A percentile compares a stretch with the other conserved stretches of the same genome.
These are phyloP conservation scores for Aechmea fasciata DNA, from an alignment of 176 grass and related monocot genomes.

Conservation along the genomic window DNA sequence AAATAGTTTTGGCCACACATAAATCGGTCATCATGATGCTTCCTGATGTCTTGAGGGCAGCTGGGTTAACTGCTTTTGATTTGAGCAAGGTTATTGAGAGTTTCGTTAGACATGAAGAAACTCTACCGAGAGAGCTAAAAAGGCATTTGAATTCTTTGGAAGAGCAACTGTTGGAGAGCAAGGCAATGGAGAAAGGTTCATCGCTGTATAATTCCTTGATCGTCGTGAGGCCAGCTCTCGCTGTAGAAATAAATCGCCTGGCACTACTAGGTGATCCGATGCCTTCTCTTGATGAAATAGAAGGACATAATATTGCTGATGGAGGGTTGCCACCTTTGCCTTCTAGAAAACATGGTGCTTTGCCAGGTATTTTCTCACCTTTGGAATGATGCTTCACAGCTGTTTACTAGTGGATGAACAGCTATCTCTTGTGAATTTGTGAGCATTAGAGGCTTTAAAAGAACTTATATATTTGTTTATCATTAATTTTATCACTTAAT, in stretches of 20 bases:
- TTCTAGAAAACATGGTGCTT: conserved; percentile 39
- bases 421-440: neutral
- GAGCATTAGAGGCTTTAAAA: neutral
- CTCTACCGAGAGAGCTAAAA: conserved; percentile 87
- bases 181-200: conserved; percentile 85
- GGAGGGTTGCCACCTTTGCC: conserved; percentile 33
- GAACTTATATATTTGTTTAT: neutral
- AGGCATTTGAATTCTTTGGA: conserved; percentile 91
- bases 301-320: conserved; percentile 37
- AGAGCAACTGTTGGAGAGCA: conserved; percentile 83
- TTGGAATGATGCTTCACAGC: neutral
- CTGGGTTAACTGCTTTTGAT: conserved; percentile 95
- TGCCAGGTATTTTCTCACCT: conserved; percentile 43
- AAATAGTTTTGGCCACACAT: conserved; percentile 84
- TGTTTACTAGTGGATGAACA: neutral
- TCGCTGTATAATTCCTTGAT: conserved; percentile 91
- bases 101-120: conserved; percentile 87
- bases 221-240: conserved; percentile 52
- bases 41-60: conserved; percentile 76
- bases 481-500: neutral
- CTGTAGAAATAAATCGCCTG: conserved; percentile 53
- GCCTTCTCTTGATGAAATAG: conserved; percentile 80
- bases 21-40: conserved; percentile 96
- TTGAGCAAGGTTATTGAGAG: conserved; percentile 94
- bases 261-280: conserved; percentile 86